Conservation (phyloP, 2,329 filamentous ascomycete species). For the Aspergillus jensenii region DNA sequence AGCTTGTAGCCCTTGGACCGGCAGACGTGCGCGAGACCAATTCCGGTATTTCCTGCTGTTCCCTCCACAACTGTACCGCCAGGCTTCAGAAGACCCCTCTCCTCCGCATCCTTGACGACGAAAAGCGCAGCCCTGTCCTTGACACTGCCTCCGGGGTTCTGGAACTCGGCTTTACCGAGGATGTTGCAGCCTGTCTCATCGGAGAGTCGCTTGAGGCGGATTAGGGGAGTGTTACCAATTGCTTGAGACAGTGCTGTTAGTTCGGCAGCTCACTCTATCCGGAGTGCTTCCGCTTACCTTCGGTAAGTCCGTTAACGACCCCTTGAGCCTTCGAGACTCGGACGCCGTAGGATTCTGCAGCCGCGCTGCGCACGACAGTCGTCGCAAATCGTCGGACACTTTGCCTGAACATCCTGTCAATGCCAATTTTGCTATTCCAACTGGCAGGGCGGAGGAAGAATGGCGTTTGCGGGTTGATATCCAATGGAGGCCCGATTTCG, state of each 20-base stretch:
- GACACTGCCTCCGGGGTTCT: conserved; percentile 93
- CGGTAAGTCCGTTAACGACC: conserved; percentile 73
- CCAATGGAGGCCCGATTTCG: conserved; percentile 21
- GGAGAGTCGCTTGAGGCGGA: conserved; percentile 84
- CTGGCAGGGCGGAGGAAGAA: conserved; percentile 5
- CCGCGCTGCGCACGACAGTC: conserved; percentile 54
- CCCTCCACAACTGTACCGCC: conserved; percentile 96
- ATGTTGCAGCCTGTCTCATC: conserved; percentile 90
- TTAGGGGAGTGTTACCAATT: conserved; percentile 95
- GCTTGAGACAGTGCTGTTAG: conserved; percentile 52
- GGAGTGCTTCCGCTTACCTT: conserved; percentile 56
- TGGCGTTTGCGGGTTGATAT: background rate
- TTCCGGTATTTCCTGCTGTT: conserved; percentile 96
- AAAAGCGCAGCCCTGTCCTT: conserved; percentile 96
- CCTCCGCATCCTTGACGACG: conserved; percentile 91
- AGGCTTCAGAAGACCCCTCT: conserved; percentile 74
- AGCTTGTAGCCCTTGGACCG: conserved; percentile 87
- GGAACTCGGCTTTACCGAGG: conserved; percentile 96
- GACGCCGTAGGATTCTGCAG: conserved; percentile 57
- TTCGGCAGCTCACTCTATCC: background rate
- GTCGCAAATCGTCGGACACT: conserved; percentile 67
- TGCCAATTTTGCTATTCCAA: conserved; percentile 1
- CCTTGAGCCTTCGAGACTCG: conserved; percentile 78
- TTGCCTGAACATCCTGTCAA: conserved; percentile 65
- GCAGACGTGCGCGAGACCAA: conserved; percentile 95